These are phyloP conservation scores for Beta vulgaris DNA, from an alignment of 148 eudicot genomes.

Conservation along the genomic window DNA sequence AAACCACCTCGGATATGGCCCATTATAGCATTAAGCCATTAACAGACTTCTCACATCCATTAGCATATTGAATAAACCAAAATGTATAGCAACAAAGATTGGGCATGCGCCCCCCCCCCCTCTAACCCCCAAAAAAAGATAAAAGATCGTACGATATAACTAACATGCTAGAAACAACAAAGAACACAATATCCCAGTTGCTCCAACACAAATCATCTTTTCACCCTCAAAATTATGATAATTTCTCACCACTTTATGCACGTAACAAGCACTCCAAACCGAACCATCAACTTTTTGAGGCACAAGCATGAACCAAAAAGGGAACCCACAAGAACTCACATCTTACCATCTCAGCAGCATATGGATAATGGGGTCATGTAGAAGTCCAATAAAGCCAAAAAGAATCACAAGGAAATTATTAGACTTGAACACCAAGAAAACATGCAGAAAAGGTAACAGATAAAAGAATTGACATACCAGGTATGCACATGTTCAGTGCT, in stretches of 20 bases:
- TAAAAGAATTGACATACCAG: constrained; percentile 50
- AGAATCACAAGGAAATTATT: neutral
- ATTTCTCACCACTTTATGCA: neutral
- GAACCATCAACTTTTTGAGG: neutral
- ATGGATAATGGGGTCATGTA: neutral
- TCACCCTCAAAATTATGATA: neutral
- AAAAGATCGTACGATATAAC: too few species aligned
- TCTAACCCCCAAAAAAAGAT: neutral
- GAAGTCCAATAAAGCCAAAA: neutral
- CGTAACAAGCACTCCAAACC: neutral
- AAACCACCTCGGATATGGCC: too few species aligned
- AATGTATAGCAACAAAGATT: too few species aligned
- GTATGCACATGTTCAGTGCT: constrained; percentile 98
- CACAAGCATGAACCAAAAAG: neutral
- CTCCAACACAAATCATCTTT: too few species aligned
- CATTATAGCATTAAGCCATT: too few species aligned
- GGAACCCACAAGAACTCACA: too few species aligned
- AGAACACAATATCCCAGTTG: too few species aligned
- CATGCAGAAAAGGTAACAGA: neutral
- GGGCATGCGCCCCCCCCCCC: neutral
- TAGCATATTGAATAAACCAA: too few species aligned
- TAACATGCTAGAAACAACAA: too few species aligned
- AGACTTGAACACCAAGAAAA: neutral
- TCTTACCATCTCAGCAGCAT: neutral
- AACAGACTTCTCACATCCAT: too few species aligned